Percentiles rank a stretch among this genome's conserved stretches.
phyloP scores from a whole-genome alignment of 805 yeast species.

The Wickerhamiella cacticola region DNA sequence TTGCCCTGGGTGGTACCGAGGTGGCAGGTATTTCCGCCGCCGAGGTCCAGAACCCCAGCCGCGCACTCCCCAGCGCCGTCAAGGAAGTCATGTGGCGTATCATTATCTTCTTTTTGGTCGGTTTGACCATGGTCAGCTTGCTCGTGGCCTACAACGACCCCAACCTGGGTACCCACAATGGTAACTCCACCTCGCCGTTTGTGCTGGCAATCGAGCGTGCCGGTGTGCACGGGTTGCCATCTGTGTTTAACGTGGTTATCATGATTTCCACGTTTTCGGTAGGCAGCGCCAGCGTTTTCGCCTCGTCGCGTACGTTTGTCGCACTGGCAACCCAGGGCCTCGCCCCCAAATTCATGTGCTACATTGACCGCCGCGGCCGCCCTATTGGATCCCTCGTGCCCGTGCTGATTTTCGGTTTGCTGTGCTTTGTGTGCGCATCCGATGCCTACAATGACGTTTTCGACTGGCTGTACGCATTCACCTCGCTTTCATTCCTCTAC shows the following conservation, averaged over 20 bases:
- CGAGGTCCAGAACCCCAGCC: constrained; percentile 57
- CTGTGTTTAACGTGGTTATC: constrained; percentile 59
- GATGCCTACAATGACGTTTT: constrained; percentile 41
- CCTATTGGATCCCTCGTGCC: constrained; percentile 56
- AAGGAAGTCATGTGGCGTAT: constrained; percentile 81
- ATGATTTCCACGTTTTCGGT: constrained; percentile 58
- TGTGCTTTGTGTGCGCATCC: constrained; percentile 53
- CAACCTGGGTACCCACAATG: constrained; percentile 40
- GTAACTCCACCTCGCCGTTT: constrained; percentile 57
- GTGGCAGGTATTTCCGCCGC: constrained; percentile 65
- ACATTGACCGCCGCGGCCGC: constrained; percentile 66
- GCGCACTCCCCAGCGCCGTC: constrained; percentile 56
- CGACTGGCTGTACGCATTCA: constrained; percentile 60
- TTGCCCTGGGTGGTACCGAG: constrained; percentile 64
- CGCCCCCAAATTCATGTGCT: constrained; percentile 48
- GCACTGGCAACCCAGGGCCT: constrained; percentile 53
- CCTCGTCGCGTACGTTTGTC: constrained; percentile 57
- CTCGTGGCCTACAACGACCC: constrained; percentile 55
- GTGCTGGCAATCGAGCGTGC: constrained; percentile 59
- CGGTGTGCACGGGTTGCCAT: constrained; percentile 53
- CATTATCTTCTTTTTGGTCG: constrained; percentile 51
- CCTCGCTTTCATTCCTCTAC: constrained; percentile 62
- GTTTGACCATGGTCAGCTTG: constrained; percentile 48
- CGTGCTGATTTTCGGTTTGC: constrained; percentile 38
- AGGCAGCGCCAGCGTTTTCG: constrained; percentile 63